Conservation (phyloP, 306 rosid species). For the Quercus alba region DNA sequence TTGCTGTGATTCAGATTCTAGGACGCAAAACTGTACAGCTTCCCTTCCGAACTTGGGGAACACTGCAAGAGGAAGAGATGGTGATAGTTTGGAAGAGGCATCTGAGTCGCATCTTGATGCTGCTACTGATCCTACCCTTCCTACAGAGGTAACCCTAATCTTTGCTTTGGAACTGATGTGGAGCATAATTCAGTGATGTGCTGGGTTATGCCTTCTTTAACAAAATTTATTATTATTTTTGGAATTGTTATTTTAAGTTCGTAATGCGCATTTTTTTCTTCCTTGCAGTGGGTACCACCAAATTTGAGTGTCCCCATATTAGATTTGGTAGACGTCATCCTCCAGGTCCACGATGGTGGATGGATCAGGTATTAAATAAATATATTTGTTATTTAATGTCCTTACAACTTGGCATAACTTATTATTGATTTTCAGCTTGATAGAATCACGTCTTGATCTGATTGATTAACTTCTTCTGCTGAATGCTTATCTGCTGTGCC, state of each 20-base stretch:
- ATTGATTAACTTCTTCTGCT: constrained; percentile 18
- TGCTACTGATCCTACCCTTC: constrained; percentile 59
- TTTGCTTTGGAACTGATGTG: neutral
- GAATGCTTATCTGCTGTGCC: constrained; percentile 18
- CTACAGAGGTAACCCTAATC: constrained; percentile 67
- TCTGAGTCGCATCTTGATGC: constrained; percentile 54
- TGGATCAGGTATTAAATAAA: constrained; percentile 81
- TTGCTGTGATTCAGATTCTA: constrained; percentile 39
- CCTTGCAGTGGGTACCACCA: constrained; percentile 94
- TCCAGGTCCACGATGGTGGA: constrained; percentile 98
- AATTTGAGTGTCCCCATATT: constrained; percentile 84
- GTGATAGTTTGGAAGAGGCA: constrained; percentile 27
- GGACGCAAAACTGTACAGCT: constrained; percentile 38
- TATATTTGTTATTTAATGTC: neutral
- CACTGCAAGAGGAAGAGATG: constrained; percentile 43
- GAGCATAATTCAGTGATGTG: neutral
- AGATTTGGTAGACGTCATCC: constrained; percentile 88
- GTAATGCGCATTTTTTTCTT: constrained; percentile 30
- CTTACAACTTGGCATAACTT: neutral
- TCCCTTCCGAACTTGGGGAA: constrained; percentile 40
- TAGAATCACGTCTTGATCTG: neutral
- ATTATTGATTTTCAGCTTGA: too few relatives aligned
- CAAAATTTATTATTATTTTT: neutral
- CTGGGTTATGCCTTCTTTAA: neutral
- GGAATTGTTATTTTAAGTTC: neutral